These are phyloP conservation scores for Ophiostoma himal-ulmi DNA, from an alignment of 2,329 filamentous ascomycete genomes.

Conservation along the genomic window DNA sequence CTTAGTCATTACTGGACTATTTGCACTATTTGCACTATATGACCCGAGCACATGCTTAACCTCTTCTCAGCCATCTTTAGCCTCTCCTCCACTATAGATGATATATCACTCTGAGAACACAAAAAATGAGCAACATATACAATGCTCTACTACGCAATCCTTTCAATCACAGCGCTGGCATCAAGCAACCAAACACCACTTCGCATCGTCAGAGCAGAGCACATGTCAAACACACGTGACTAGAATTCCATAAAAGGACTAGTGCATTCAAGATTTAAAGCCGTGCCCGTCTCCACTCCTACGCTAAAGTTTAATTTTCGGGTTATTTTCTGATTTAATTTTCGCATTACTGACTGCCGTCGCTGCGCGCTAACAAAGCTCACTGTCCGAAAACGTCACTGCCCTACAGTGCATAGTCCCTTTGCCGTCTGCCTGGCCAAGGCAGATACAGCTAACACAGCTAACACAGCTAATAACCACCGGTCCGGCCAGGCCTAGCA, in stretches of 20 bases:
- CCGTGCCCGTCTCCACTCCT: neutral
- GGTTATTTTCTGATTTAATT: neutral
- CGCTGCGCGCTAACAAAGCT: neutral
- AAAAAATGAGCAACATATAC: neutral
- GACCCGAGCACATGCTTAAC: too few species aligned
- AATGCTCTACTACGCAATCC: neutral
- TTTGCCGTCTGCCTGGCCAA: too few species aligned
- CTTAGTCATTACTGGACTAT: neutral
- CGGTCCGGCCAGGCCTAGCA: neutral
- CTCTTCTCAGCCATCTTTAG: too few species aligned
- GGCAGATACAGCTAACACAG: neutral
- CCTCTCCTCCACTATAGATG: too few species aligned
- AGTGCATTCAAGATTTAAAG: neutral
- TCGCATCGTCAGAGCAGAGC: neutral
- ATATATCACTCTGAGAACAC: too few species aligned
- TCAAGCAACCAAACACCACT: neutral
- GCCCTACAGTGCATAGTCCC: neutral
- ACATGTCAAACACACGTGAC: neutral
- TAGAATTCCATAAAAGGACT: neutral
- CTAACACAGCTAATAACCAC: neutral
- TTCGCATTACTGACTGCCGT: neutral
- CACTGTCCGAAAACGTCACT: slow-evolving; percentile 1
- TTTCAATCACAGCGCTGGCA: neutral
- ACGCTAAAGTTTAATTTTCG: slow-evolving; percentile 8
- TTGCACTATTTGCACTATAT: too few species aligned